Conservation (phyloP, 2,329 filamentous ascomycete genomes). For the Beauveria asiatica region DNA sequence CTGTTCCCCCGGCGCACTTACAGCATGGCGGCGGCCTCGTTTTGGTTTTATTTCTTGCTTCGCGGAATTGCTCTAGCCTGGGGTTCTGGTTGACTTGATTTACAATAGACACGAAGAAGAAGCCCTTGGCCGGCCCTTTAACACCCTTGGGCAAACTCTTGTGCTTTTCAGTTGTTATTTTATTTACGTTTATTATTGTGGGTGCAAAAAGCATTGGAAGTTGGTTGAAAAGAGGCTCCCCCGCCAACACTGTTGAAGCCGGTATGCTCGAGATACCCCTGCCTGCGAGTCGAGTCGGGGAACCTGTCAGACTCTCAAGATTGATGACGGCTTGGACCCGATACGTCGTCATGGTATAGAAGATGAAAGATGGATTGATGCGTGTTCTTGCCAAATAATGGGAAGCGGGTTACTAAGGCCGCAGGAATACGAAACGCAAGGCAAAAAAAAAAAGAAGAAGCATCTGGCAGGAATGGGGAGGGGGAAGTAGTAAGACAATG, state of each 20-base stretch:
- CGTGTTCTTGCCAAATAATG: neutral
- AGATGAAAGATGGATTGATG: neutral
- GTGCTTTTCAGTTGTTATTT: neutral
- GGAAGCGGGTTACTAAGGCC: neutral
- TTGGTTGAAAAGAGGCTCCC: neutral
- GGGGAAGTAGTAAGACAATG: neutral
- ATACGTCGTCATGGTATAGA: neutral
- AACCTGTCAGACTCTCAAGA: neutral
- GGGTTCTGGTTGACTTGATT: slow-evolving; percentile 6
- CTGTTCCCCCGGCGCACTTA: neutral
- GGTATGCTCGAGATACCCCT: neutral
- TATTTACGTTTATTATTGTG: neutral
- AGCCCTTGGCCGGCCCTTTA: neutral
- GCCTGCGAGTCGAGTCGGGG: neutral
- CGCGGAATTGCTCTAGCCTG: neutral
- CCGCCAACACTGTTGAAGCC: neutral
- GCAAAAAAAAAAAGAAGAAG: neutral
- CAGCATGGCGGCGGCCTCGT: slow-evolving; percentile 8
- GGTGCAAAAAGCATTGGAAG: neutral
- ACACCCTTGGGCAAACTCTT: neutral
- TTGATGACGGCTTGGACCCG: neutral
- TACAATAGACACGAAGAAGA: slow-evolving; percentile 1
- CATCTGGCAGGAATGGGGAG: neutral
- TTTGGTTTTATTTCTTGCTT: neutral
- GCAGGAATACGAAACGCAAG: neutral